These are phyloP conservation scores for Aspergillus flavus DNA, from an alignment of 2,329 filamentous ascomycete species.

Conservation along the genomic window DNA sequence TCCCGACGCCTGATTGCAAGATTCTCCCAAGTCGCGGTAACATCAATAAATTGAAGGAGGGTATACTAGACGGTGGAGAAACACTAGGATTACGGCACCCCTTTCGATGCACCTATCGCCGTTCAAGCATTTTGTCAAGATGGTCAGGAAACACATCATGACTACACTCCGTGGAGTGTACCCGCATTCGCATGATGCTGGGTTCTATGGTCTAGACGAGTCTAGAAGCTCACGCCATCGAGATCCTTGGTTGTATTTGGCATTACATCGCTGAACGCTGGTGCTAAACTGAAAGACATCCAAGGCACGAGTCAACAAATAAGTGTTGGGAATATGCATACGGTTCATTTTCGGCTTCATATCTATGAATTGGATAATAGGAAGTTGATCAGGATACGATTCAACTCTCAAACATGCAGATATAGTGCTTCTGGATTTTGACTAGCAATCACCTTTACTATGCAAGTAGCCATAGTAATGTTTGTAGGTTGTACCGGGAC, in stretches of 20 bases:
- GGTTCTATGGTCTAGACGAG: conserved; percentile 1
- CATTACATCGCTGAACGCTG: not conserved
- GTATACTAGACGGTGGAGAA: not conserved
- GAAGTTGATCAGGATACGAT: not conserved
- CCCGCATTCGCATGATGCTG: conserved; percentile 1
- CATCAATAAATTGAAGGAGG: not conserved
- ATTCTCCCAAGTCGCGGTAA: not conserved
- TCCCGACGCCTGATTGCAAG: not conserved
- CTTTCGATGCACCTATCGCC: not conserved
- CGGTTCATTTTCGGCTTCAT: not conserved
- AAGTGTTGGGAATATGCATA: not conserved
- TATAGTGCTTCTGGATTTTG: not conserved
- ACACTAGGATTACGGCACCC: not conserved
- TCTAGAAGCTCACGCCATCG: not conserved
- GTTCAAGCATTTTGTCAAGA: not conserved
- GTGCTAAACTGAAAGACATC: not conserved
- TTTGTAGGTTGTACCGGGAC: not conserved
- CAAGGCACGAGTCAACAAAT: not conserved
- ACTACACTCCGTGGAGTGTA: not conserved
- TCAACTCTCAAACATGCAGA: not conserved
- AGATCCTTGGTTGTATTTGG: not conserved
- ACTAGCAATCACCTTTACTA: not conserved
- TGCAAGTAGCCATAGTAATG: not conserved
- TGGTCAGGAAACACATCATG: not conserved
- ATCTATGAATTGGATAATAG: not conserved